phyloP scores from a whole-genome alignment of 257 asterid genomes.

The Przewalskia tangutica region DNA sequence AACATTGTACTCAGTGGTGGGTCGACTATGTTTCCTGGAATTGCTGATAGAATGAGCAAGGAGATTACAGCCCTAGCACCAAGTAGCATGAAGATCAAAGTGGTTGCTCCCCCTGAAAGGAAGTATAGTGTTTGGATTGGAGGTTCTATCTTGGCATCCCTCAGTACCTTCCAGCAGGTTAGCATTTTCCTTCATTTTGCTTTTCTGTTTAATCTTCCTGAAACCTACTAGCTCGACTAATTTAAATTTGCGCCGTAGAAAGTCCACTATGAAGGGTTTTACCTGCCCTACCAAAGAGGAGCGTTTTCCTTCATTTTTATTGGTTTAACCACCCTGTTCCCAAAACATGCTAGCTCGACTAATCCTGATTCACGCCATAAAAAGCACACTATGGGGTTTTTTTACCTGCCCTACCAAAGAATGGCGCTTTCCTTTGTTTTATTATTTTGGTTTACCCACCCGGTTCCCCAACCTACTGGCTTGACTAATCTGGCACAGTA shows the following conservation, averaged over 20 bases:
- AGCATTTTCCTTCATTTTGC: not conserved
- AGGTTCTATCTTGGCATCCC: conserved; percentile 2
- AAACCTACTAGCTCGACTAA: not conserved
- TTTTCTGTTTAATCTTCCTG: not conserved
- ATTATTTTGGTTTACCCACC: not conserved
- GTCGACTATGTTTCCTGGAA: not conserved
- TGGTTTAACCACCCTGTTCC: not conserved
- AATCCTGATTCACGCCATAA: not conserved
- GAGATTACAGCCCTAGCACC: not conserved
- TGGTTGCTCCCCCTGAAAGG: conserved; percentile 1
- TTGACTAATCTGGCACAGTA: not conserved
- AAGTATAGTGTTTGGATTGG: conserved; percentile 3
- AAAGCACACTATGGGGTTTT: not conserved
- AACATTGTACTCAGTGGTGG: conserved; percentile 1
- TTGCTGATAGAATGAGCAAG: conserved; percentile 1
- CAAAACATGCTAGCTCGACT: not conserved
- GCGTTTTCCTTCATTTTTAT: not conserved
- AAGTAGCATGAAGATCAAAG: conserved; percentile 4
- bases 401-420: not conserved
- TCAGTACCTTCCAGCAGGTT: not conserved
- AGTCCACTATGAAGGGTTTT: not conserved
- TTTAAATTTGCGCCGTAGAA: not conserved
- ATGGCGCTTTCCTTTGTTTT: not conserved
- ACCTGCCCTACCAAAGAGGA: not conserved
- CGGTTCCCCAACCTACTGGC: not conserved